Base-by-base conservation (phyloP, 441 rosid genomes). In the Erodium texanum region DNA sequence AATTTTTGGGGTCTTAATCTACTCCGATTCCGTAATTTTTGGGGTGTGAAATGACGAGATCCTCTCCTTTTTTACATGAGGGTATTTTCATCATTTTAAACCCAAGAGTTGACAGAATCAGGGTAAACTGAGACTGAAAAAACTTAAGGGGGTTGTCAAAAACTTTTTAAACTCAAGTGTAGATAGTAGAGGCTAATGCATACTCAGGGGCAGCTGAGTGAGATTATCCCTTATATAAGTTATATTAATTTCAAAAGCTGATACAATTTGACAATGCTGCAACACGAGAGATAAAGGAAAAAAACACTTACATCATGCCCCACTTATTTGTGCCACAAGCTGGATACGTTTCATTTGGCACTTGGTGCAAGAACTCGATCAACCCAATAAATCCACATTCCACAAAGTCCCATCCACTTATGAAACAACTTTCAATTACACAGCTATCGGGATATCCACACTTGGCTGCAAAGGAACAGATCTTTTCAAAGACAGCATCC, bases 401-500 rank as follows among this genome's bases (percentile, higher is more conserved):
- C 19, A 48, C 18, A 45, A 32, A 32, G 52, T 45, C 52, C 52
- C 52, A 45, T 45, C 43, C 43, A 7, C 43, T 41, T 41, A 0
- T 41, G 48, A 3, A 3, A 48, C 56, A 48, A 5, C 56, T 48
- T 48, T 48, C 56, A 2, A 48, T 15, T 48, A 48, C 56, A 48
- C 56, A 48, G 56, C 56, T 15, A 48, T 48, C 5, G 18, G 56
- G 5, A 48, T 48, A 48, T 15, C 56, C 56, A 48, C 7, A 48
- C n/a, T 48, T n/a, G 19, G 19, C 20, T 7, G 19, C 56, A 48
- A 15, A n/a, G 19, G 56, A n/a, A 64, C 65, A 52, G 72, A 75
- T 66, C 64, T 48, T 65, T 75, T 80, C 70, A 66, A 78, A 76
- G 63, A 64, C 14, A 65, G 70, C 78, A 70, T 58, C 65, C 58